Conservation (phyloP, 2,329 filamentous ascomycete species). For the Triangularia setosa region DNA sequence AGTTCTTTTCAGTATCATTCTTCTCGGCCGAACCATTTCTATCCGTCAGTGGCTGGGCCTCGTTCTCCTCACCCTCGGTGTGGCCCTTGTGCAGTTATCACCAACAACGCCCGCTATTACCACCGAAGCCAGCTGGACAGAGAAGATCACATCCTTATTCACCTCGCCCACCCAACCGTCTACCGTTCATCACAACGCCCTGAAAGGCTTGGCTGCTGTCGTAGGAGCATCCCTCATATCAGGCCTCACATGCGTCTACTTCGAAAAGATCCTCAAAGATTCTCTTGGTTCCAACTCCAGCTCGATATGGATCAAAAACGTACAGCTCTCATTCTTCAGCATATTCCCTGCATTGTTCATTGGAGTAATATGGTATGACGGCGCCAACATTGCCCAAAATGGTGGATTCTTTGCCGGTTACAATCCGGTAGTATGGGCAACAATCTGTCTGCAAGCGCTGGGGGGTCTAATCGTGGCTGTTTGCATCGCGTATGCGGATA, state of each 20-base stretch:
- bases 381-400: conserved; percentile 16
- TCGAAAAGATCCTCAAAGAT: conserved; percentile 28
- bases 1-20: conserved; percentile 27
- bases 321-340: conserved; percentile 28
- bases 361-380: conserved; percentile 26
- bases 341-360: conserved; percentile 27
- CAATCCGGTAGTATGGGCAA: conserved; percentile 23
- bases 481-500: conserved; percentile 26
- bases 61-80: conserved; percentile 25
- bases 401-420: conserved; percentile 28
- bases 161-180: background rate
- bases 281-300: conserved; percentile 18
- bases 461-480: conserved; percentile 25
- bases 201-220: conserved; percentile 26
- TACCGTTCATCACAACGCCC: conserved; percentile 7
- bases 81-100: conserved; percentile 26
- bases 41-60: conserved; percentile 26
- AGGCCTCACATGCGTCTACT: conserved; percentile 29
- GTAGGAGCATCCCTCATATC: conserved; percentile 26
- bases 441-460: conserved; percentile 25
- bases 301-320: conserved; percentile 25
- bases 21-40: conserved; percentile 24
- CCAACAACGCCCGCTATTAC: conserved; percentile 8
- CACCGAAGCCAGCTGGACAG: conserved; percentile 8
- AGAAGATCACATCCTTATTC: conserved; percentile 17